These are phyloP conservation scores for Chalciporus pseudorubinellus DNA, from an alignment of 768 basidiomycete species.

Conservation along the genomic window DNA sequence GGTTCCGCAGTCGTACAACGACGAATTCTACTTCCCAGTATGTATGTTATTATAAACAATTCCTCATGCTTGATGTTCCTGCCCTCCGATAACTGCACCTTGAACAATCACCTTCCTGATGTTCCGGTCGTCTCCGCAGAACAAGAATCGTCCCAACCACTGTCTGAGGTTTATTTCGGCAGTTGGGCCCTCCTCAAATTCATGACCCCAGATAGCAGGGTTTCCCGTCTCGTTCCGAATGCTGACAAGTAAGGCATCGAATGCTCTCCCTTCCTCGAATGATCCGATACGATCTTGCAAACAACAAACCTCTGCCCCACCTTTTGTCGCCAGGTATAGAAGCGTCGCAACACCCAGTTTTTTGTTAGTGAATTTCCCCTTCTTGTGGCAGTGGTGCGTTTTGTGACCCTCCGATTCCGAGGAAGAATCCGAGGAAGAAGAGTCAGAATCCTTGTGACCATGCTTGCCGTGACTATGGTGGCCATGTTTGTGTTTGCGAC, in stretches of 20 bases:
- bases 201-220: constrained; percentile 51
- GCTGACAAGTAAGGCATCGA: constrained; percentile 82
- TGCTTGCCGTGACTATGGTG: not conserved
- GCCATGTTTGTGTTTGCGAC: not conserved
- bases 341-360: constrained; percentile 73
- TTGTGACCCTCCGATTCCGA: not conserved
- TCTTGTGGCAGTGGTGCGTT: not conserved
- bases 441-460: not conserved
- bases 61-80: constrained; percentile 28
- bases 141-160: constrained; percentile 81
- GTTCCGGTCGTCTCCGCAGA: constrained; percentile 85
- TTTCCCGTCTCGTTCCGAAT: constrained; percentile 52
- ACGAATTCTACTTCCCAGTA: not conserved
- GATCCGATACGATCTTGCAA: constrained; percentile 70
- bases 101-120: constrained; percentile 81
- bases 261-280: constrained; percentile 78
- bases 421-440: not conserved
- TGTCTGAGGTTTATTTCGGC: constrained; percentile 40
- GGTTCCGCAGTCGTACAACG: not conserved
- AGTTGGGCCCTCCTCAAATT: constrained; percentile 36
- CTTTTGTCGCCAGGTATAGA: constrained; percentile 87
- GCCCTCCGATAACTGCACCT: constrained; percentile 75
- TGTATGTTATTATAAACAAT: constrained; percentile 5
- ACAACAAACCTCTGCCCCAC: constrained; percentile 83
- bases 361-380: constrained; percentile 45